These are phyloP conservation scores for Apophysomyces variabilis DNA, from an alignment of 371 early-diverging fungal species.

Conservation along the genomic window DNA sequence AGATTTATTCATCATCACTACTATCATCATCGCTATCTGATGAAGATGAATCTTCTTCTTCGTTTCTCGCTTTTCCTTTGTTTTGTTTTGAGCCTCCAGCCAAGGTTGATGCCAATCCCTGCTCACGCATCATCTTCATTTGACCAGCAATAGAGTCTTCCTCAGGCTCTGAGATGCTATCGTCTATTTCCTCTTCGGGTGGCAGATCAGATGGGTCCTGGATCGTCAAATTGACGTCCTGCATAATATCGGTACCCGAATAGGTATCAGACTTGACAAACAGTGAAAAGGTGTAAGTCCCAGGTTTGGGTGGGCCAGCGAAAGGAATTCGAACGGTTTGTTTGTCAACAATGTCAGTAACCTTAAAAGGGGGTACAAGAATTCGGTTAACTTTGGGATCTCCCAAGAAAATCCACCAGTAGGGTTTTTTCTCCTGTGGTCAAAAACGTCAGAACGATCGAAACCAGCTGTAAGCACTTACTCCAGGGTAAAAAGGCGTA, in stretches of 20 bases:
- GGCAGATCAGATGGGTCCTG: constrained; percentile 74
- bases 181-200: constrained; percentile 78
- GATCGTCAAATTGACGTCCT: constrained; percentile 77
- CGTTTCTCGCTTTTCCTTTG: constrained; percentile 45
- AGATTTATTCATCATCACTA: constrained; percentile 36
- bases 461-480: constrained; percentile 16
- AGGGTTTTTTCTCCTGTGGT: constrained; percentile 72
- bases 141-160: constrained; percentile 95
- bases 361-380: constrained; percentile 76
- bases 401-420: constrained; percentile 94
- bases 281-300: constrained; percentile 82
- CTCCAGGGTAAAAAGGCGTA: constrained; percentile 70
- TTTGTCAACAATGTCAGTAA: constrained; percentile 74
- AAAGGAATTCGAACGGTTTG: constrained; percentile 85
- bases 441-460: not conserved
- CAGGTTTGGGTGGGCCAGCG: constrained; percentile 91
- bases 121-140: constrained; percentile 83
- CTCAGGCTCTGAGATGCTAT: constrained; percentile 96
- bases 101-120: constrained; percentile 66
- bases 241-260: constrained; percentile 78
- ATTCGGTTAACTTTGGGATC: constrained; percentile 84
- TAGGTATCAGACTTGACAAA: constrained; percentile 90
- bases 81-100: constrained; percentile 56
- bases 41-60: constrained; percentile 29
- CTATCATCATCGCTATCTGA: constrained; percentile 35